Evolutionary conservation across 2,329 filamentous ascomycete species (phyloP), one percentile per base, ranked within the genome.

Genomic region (Talaromyces amestolkiae): DNA sequence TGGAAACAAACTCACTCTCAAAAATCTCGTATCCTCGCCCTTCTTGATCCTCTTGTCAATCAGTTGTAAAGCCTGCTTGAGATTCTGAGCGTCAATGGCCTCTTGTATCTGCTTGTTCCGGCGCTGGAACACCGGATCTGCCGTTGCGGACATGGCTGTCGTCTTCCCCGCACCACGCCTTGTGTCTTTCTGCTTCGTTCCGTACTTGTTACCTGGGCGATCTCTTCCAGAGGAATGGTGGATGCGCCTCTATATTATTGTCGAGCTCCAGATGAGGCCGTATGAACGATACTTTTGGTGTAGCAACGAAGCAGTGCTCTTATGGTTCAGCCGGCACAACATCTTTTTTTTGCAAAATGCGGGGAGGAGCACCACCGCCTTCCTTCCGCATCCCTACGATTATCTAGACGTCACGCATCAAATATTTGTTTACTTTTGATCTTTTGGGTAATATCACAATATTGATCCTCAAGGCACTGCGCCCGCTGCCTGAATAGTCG

Each of bases 11-110:
- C 75, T 67, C 63, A 78, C 79, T 69, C 72, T 77, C 37, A 81
- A 65, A 66, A 80, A 80, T 3, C 74, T 71, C 5, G 78, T 79
- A 64, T 80, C 75, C 68, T 83, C 80, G 39, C 80, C 80, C 70
- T 88, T 88, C 75, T 87, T 85, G 69, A 83, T 80, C 61, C 82
- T 82, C 68, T 83, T 83, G 66, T 83, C 80, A 61, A 81, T 81
- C 22, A 83, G 72, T 70, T 83, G 80, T 63, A 83, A 68, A 7
- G 81, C 82, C 69, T 82, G 81, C 69, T 83, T 83, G 70, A 81
- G 73, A 68, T 83, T 83, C 65, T 77, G 77, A 51, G 73, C 76
- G 66, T 82, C 77, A 73, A 82, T 77, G 63, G 80, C 80, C 76
- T 82, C 81, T 71, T 82, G 79, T 58, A 83, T 81, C 67, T 81